Conservation (phyloP, 768 basidiomycete genomes). For the Pisolithus tinctorius region DNA sequence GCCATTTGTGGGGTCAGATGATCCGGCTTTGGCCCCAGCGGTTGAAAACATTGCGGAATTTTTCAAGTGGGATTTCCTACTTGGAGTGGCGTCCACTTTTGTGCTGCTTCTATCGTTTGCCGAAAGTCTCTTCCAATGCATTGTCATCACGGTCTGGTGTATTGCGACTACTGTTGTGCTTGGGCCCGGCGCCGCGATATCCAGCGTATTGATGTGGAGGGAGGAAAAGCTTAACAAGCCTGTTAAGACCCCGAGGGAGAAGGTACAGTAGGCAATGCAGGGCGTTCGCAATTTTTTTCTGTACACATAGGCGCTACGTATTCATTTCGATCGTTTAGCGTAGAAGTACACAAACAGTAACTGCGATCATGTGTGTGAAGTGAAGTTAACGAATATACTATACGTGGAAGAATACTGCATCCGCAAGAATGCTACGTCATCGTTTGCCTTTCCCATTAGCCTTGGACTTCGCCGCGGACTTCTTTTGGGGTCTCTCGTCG, state of each 20-base stretch:
- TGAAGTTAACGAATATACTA: constrained; percentile 3
- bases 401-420: constrained; percentile 3
- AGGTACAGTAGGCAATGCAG: neutral
- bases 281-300: neutral
- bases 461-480: constrained; percentile 22
- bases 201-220: constrained; percentile 43
- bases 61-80: constrained; percentile 45
- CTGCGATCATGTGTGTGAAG: neutral
- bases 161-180: constrained; percentile 32
- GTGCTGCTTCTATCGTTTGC: constrained; percentile 47
- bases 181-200: constrained; percentile 48
- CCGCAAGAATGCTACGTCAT: constrained; percentile 22
- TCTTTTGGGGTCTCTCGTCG: constrained; percentile 42
- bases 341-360: constrained; percentile 6
- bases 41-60: constrained; percentile 28
- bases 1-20: constrained; percentile 4
- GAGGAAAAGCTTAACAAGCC: constrained; percentile 30
- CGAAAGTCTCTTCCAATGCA: constrained; percentile 22
- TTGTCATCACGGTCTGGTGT: constrained; percentile 38
- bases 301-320: neutral
- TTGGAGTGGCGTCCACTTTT: constrained; percentile 34
- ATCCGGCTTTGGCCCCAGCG: neutral
- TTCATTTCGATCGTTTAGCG: neutral
- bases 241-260: neutral
- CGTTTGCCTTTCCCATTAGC: constrained; percentile 38